Base-by-base conservation (phyloP, 2,329 filamentous ascomycete genomes). In the Claviceps sp. region DNA sequence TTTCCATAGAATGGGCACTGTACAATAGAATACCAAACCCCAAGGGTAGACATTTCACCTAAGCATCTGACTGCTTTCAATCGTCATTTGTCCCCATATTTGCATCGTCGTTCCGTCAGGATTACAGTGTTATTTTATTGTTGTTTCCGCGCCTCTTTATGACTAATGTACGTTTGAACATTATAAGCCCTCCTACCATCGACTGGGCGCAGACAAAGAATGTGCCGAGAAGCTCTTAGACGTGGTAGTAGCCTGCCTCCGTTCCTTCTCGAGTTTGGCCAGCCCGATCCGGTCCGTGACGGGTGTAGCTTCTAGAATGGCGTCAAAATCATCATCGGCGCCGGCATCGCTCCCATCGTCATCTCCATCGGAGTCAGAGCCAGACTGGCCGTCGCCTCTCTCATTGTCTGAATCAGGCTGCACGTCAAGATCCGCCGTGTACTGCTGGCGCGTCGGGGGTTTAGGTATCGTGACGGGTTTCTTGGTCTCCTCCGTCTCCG, bases 301-400 rank as follows among this genome's bases (percentile, higher is more conserved):
- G 0, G 89, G 89, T 3, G 88, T 91, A 0, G 93, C 91, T 59
- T 90, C 82, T 62, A 96, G 95, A 66, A 98, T 94, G 58, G 85
- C 85, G 63, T 97, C 91, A 63, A 97, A 95, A 48, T 89, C 85
- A 47, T 86, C 85, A 51, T 93, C 85, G 16, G 81, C 81, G 10
- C 72, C 76, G 5, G 61, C 79, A 24, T 45, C 34, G 2, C 22
- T 48, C 2, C 90, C 84, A 16, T 80, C 78, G 1, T 90, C 84
- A 13, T 80, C 78, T 16, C 80, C 78, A 34, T 34, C 30, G 30
- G 30, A 34, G 30, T 34, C 30, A 34, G 30, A 34, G 30, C 30
- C 30, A 34, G 30, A 34, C 30, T 34, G 30, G 1, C 90, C 84
- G 16, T 80, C 78, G 61, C 78, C 19, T 70, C 65, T 34, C 71